phyloP scores from a whole-genome alignment of 176 grass and related monocot species.

The Thinopyrum elongatum region DNA sequence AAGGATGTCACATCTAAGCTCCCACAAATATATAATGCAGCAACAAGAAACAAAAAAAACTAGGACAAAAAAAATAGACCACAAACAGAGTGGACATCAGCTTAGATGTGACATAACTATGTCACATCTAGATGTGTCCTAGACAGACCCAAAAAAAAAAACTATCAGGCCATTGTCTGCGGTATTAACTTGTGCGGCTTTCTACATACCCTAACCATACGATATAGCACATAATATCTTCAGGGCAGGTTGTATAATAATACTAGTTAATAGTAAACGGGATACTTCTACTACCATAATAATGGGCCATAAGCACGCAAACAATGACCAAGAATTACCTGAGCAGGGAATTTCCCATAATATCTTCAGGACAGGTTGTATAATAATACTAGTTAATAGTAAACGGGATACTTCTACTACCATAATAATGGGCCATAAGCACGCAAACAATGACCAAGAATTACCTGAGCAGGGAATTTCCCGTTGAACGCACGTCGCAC shows the following conservation, averaged over 20 bases:
- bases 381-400: neutral
- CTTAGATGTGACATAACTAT: too few relatives aligned
- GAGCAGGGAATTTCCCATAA: constrained; percentile 59
- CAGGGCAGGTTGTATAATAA: neutral
- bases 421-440: neutral
- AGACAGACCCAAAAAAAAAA: too few relatives aligned
- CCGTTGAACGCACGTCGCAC: constrained; percentile 39
- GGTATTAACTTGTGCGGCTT: neutral
- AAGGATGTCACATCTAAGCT: too few relatives aligned
- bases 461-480: constrained; percentile 70
- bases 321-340: constrained; percentile 40
- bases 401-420: neutral
- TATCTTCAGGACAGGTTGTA: neutral
- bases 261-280: neutral
- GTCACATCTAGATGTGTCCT: too few relatives aligned
- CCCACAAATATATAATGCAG: too few relatives aligned
- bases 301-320: neutral
- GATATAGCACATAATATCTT: neutral
- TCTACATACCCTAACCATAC: neutral
- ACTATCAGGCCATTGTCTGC: neutral
- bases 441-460: neutral
- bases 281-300: neutral
- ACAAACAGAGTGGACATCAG: too few relatives aligned
- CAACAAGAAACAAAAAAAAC: too few relatives aligned
- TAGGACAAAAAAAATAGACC: too few relatives aligned